Base-by-base conservation (phyloP, 805 yeast genomes). In the Candida tammaniensis region DNA sequence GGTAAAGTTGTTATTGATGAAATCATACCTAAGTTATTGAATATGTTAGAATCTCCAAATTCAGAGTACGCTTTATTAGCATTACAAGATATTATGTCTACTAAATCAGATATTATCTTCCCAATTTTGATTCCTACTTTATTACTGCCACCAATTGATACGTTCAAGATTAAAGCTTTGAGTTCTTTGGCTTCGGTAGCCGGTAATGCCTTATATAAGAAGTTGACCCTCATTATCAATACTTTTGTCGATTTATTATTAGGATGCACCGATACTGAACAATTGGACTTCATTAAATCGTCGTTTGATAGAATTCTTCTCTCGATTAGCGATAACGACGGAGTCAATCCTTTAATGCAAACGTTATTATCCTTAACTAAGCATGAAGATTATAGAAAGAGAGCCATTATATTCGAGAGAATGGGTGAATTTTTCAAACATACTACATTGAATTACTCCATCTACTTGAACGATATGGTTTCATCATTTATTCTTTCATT, bases 171-270 rank as follows among this genome's bases (percentile, higher is more conserved):
- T n/a, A 72, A 75, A 35, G 95, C 96, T 3, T 67, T 89, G 39
- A 86, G 93, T 16, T 78, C 94, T 0, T 72, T 89, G 55, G 94
- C 95, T 1, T 80, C 85, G 33, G 96, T 86, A 31, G 96, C 96
- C 16, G 97, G 96, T 17, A 59, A 77, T 23, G 86, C 95, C 0
- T 64, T 88, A 44, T 80, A 80, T 68, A 77, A 72, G 48, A 77
- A 91, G 44, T 69, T 91, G 40, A 71, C 87, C 0, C 61, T 77
- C 4, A 85, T 93, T 40, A 77, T 91, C 38, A 82, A 81, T 49
- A 70, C 89, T 0, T 66, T 93, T 33, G 79, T 89, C 15, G 76
- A 75, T 38, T 77, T 86, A 13, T 57, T 74, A 16, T 51, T 81
- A 18, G 17, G 17, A 26, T 64, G 65, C 5, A 38, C 51, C 3